These are phyloP conservation scores for Podila epicladia DNA, from an alignment of 192 early-diverging fungal species.

Conservation along the genomic window DNA sequence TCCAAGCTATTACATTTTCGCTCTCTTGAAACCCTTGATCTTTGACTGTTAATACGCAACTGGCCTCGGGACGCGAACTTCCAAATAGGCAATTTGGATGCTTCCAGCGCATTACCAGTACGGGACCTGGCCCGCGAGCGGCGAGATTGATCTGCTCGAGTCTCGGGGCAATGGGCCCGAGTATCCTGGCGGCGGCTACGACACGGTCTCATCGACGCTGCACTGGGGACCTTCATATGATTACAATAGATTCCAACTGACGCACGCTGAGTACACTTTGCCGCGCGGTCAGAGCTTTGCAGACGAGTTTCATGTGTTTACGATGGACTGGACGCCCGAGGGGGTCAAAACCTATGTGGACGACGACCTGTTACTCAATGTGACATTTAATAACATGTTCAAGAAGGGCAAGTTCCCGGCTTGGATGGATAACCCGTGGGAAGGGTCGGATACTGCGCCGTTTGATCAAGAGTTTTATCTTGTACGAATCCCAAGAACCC, in stretches of 20 bases:
- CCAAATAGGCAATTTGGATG: constrained; percentile 66
- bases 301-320: constrained; percentile 66
- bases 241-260: constrained; percentile 57
- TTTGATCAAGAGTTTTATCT: constrained; percentile 72
- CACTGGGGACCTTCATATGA: constrained; percentile 70
- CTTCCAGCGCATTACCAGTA: constrained; percentile 64
- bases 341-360: constrained; percentile 68
- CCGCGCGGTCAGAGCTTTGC: constrained; percentile 53
- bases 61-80: not conserved
- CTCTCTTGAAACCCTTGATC: not conserved
- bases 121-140: constrained; percentile 71
- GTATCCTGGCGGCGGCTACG: constrained; percentile 40
- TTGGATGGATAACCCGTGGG: constrained; percentile 64
- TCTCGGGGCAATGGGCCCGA: constrained; percentile 62
- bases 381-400: constrained; percentile 61
- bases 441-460: constrained; percentile 55
- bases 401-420: constrained; percentile 62
- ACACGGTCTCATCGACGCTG: constrained; percentile 59
- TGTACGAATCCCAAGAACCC: constrained; percentile 22
- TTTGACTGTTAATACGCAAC: not conserved
- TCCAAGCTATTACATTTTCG: too few species aligned
- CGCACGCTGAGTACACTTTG: constrained; percentile 53
- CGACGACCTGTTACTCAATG: constrained; percentile 55
- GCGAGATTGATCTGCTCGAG: constrained; percentile 69
- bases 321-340: constrained; percentile 64